Evolutionary conservation across 1,139 yeast species (phyloP).

Genomic region (Candida sp.): DNA sequence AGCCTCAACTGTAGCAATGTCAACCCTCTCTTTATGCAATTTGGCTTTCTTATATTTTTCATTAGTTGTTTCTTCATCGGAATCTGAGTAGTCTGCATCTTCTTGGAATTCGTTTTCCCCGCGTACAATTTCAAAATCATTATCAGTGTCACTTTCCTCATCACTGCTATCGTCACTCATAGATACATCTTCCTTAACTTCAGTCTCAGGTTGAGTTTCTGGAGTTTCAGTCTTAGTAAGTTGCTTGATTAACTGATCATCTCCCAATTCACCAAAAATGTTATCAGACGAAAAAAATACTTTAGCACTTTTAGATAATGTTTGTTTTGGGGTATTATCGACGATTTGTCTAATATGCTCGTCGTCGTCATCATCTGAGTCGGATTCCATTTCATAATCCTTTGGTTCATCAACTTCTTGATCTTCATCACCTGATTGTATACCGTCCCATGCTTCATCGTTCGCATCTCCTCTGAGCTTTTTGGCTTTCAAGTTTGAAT

Average conservation of each 20-base stretch:
- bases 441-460: slow-evolving; percentile 89
- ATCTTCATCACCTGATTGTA: slow-evolving; percentile 44
- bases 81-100: slow-evolving; percentile 40
- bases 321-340: slow-evolving; percentile 47
- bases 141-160: slow-evolving; percentile 19
- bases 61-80: slow-evolving; percentile 39
- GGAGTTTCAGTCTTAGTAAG: slow-evolving; percentile 10
- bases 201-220: background rate
- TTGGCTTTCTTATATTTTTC: slow-evolving; percentile 32
- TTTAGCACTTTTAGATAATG: slow-evolving; percentile 69
- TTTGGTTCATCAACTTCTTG: slow-evolving; percentile 39
- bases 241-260: slow-evolving; percentile 35
- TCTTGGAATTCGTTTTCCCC: slow-evolving; percentile 37
- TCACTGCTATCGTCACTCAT: slow-evolving; percentile 16
- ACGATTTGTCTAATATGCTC: slow-evolving; percentile 67
- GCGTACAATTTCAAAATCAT: slow-evolving; percentile 55
- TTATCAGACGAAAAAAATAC: slow-evolving; percentile 73
- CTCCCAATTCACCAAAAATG: slow-evolving; percentile 64
- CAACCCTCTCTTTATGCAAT: slow-evolving; percentile 61
- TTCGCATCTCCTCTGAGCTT: slow-evolving; percentile 76
- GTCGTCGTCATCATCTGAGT: slow-evolving; percentile 64
- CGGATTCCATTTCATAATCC: slow-evolving; percentile 45
- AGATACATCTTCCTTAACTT: slow-evolving; percentile 12
- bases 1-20: slow-evolving; percentile 90
- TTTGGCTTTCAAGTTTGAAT: slow-evolving; percentile 78